Conservation (phyloP, 345 rosid species). For the Clarkia xantiana region DNA sequence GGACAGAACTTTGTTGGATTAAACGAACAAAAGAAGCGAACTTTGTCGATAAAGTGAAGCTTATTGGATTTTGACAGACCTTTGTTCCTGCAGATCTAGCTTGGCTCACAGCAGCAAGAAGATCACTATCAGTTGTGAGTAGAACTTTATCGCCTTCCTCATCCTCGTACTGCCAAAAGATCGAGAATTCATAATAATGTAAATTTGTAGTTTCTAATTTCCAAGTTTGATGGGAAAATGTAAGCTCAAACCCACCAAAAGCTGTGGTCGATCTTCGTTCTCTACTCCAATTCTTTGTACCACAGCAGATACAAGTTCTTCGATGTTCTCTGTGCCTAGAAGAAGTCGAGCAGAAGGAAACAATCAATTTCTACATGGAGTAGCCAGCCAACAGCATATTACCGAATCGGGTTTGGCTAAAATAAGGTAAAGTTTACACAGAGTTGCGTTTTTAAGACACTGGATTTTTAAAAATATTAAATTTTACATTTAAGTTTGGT, state of each 20-base stretch:
- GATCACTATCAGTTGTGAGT: constrained; percentile 59
- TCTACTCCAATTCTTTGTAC: constrained; percentile 51
- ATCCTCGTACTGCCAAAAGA: constrained; percentile 48
- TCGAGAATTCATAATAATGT: background rate
- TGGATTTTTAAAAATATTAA: too few species aligned
- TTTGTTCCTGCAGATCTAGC: constrained; percentile 58
- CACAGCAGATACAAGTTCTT: constrained; percentile 53
- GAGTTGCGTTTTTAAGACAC: too few species aligned
- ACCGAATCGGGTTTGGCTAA: too few species aligned
- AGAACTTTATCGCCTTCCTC: constrained; percentile 92
- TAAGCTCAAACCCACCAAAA: constrained; percentile 38
- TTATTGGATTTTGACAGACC: constrained; percentile 19
- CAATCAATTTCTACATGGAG: too few species aligned
- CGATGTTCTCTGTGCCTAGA: constrained; percentile 45
- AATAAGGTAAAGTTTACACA: too few species aligned
- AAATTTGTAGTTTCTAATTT: background rate
- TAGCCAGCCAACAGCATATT: too few species aligned
- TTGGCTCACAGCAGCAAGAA: constrained; percentile 49
- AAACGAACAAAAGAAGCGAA: too few species aligned
- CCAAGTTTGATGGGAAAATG: background rate
- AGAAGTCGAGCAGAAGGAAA: too few species aligned
- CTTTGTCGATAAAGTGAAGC: too few species aligned
- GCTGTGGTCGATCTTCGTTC: constrained; percentile 38
- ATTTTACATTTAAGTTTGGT: too few species aligned
- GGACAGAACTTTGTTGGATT: background rate